Percentiles rank a stretch among this genome's conserved stretches.
These are phyloP conservation scores for Lepidium didymum DNA, from an alignment of 345 rosid species.

Conservation along the genomic window DNA sequence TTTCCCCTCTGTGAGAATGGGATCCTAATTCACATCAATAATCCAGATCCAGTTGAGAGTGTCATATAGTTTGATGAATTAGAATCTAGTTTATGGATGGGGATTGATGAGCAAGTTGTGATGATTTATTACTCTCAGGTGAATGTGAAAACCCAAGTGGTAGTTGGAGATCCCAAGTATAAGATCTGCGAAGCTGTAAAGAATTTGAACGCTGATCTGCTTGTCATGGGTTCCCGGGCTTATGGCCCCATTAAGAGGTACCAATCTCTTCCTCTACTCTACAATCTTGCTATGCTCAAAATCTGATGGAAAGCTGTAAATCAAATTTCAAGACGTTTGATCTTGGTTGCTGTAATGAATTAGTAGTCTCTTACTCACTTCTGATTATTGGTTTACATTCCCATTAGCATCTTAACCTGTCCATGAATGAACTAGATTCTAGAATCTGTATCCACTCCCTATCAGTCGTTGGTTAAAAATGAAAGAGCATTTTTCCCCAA, in stretches of 20 bases:
- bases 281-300: background rate
- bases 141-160: slow-evolving; percentile 61
- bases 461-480: background rate
- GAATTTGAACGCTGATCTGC: slow-evolving; percentile 57
- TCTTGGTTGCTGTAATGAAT: background rate
- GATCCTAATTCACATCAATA: background rate
- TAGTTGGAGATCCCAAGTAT: slow-evolving; percentile 77
- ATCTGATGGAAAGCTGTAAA: background rate
- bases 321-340: background rate
- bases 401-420: background rate
- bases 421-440: background rate
- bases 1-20: background rate
- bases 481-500: slow-evolving; percentile 1
- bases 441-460: background rate
- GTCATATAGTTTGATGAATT: background rate
- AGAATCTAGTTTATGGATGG: background rate
- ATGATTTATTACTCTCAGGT: slow-evolving; percentile 31
- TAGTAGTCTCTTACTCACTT: background rate
- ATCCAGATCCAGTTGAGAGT: background rate
- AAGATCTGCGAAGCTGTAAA: slow-evolving; percentile 70
- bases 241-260: slow-evolving; percentile 86
- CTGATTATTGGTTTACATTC: background rate
- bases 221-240: slow-evolving; percentile 77
- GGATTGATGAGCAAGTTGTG: background rate
- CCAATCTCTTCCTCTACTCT: background rate